phyloP scores from a whole-genome alignment of 208 protist genomes.

The Trypanosoma conorhini region DNA sequence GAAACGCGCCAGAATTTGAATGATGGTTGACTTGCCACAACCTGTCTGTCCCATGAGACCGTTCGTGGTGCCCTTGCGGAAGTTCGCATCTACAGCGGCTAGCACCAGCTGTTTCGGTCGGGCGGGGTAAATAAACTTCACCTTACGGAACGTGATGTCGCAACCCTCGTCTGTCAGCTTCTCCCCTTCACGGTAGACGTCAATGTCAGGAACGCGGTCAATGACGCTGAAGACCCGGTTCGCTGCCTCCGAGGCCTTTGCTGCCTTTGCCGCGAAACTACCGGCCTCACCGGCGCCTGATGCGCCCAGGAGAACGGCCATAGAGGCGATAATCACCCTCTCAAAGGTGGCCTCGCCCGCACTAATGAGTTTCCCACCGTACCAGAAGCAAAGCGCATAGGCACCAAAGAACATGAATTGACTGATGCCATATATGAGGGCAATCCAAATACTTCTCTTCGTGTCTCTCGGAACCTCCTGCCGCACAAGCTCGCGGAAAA shows the following conservation, averaged over 20 bases:
- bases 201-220: constrained; percentile 69
- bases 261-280: constrained; percentile 60
- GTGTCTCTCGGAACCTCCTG: constrained; percentile 29
- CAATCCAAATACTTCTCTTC: constrained; percentile 34
- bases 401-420: constrained; percentile 65
- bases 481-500: constrained; percentile 28
- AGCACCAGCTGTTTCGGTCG: constrained; percentile 64
- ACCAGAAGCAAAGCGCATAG: constrained; percentile 78
- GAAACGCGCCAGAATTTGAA: constrained; percentile 82
- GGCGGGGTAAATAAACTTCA: constrained; percentile 68
- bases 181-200: constrained; percentile 40
- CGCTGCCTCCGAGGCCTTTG: constrained; percentile 43
- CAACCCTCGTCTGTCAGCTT: constrained; percentile 45
- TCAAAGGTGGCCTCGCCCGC: constrained; percentile 65
- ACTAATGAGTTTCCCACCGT: constrained; percentile 69
- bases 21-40: constrained; percentile 86
- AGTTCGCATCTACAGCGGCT: constrained; percentile 36
- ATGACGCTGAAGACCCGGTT: constrained; percentile 78
- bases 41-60: constrained; percentile 81
- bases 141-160: constrained; percentile 43
- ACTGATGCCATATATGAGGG: constrained; percentile 45
- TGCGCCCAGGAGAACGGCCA: constrained; percentile 65
- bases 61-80: constrained; percentile 46
- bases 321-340: constrained; percentile 44
- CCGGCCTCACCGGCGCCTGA: constrained; percentile 63